A percentile compares a stretch with the other conserved stretches of the same genome.
Conservation (phyloP, 257 asterid genomes). For the Solanum rostratum region DNA sequence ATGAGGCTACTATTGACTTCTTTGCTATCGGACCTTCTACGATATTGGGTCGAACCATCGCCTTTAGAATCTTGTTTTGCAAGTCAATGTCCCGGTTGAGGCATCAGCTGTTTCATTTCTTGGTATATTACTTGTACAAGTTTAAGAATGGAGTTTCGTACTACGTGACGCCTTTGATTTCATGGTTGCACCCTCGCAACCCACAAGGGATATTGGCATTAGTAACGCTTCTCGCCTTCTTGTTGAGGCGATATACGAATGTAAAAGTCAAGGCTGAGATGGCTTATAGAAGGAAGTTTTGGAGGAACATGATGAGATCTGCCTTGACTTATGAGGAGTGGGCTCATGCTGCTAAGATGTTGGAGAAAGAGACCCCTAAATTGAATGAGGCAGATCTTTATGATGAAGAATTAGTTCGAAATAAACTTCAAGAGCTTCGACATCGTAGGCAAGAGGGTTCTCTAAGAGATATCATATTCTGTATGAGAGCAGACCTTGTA, state of each 20-base stretch:
- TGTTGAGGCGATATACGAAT: conserved; percentile 56
- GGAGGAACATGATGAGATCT: conserved; percentile 81
- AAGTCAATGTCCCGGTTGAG: conserved; percentile 64
- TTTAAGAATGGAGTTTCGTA: conserved; percentile 22
- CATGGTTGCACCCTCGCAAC: conserved; percentile 78
- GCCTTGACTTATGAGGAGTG: conserved; percentile 78
- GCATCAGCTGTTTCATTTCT: conserved; percentile 29
- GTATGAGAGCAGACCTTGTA: conserved; percentile 75
- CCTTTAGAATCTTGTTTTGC: conserved; percentile 76
- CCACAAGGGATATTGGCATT: conserved; percentile 74
- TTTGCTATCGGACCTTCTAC: conserved; percentile 86
- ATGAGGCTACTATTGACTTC: conserved; percentile 79
- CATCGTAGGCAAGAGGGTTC: conserved; percentile 79
- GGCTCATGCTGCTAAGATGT: conserved; percentile 86
- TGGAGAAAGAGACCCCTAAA: conserved; percentile 57
- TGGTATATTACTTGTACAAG: conserved; percentile 24
- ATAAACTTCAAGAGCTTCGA: conserved; percentile 66
- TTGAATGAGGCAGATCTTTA: conserved; percentile 58
- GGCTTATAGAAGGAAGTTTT: conserved; percentile 79
- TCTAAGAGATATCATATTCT: conserved; percentile 63
- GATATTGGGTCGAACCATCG: conserved; percentile 68
- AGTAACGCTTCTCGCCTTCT: conserved; percentile 62
- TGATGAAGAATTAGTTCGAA: conserved; percentile 63
- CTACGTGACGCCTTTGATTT: conserved; percentile 38
- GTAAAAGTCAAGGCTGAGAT: conserved; percentile 61